These are phyloP conservation scores for Coelastrella sp. DNA, from an alignment of 139 green algal genomes.

Conservation along the genomic window DNA sequence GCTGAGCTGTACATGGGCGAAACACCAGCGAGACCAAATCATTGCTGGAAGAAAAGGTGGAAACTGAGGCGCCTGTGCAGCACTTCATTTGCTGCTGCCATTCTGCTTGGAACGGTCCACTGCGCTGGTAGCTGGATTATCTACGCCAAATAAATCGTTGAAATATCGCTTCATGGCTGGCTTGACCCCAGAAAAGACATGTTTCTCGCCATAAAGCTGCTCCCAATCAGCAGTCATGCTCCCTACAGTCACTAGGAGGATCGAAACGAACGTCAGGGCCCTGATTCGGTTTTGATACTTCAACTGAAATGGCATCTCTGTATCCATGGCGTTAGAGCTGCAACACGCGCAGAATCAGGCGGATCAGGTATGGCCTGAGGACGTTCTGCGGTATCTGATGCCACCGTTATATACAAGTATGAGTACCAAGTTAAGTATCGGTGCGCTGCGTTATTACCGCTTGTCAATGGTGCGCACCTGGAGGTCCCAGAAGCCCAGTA, in stretches of 20 bases:
- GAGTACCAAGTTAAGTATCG: not conserved
- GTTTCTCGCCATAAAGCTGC: constrained; percentile 19
- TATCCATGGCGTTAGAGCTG: not conserved
- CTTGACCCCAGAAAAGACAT: constrained; percentile 37
- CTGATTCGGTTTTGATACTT: constrained; percentile 24
- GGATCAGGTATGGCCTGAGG: no score
- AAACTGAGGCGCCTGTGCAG: no score
- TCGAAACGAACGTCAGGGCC: constrained; percentile 26
- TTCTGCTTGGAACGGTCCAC: not conserved
- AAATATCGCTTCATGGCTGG: constrained; percentile 7
- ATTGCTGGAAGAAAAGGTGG: no score
- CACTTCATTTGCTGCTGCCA: not conserved
- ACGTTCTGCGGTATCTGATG: not conserved
- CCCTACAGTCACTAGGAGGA: not conserved
- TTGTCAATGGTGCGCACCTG: not conserved
- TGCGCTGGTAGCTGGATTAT: not conserved
- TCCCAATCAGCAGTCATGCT: constrained; percentile 45
- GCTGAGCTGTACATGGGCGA: no score
- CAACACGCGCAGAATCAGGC: no score
- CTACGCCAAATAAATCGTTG: not conserved
- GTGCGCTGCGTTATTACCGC: not conserved
- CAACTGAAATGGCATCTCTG: not conserved
- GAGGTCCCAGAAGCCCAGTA: not conserved
- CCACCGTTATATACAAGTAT: no score
- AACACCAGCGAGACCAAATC: no score